Base-by-base conservation (phyloP, 768 basidiomycete species). In the Kwoniella botswanensis region DNA sequence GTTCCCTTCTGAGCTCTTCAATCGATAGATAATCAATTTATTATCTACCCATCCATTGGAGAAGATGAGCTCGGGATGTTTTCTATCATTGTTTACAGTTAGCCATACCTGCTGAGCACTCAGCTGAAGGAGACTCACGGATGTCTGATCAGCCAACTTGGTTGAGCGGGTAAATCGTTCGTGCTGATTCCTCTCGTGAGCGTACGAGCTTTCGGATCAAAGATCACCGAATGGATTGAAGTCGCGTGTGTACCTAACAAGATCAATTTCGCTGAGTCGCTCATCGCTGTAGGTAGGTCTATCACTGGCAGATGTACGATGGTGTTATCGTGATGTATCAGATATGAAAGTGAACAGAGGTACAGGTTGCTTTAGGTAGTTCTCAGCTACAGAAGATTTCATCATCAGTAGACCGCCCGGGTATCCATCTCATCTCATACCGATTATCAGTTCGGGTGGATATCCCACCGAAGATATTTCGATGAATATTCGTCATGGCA, bases 181-280 rank as follows among this genome's bases (percentile, higher is more conserved):
- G 62, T 68, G 15, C 67, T 63, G 4, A 62, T 18, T 17, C 58
- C 63, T 41, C 43, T 35, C 11, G 29, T 65, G 26, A 68, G 53
- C 10, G 70, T 61, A 21, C 53, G 64, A 4, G 13, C 58, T 62
- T 68, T 46, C 0, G 63, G 22, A 52, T 78, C 71, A 53, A 78
- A 78, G 6, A 71, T 41, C 4, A 70, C 70, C 4, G 70, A 63
- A 22, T 73, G 71, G 59, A 75, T 72, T 15, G 69, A 58, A 24
- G 53, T 26, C 41, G 63, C 72, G 57, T 75, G 74, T 2, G 76
- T 75, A 5, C 76, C 76, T 9, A 77, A 55, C 15, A 77, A 63
- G 61, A 77, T 63, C 62, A 74, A 56, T 24, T 71, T 59, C 35
- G 70, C 44, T 13, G 29, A 35, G 6, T 53, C 35, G 35, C 24